Percentiles rank a stretch among this genome's conserved stretches.
These are phyloP conservation scores for Eimeria sp. DNA, from an alignment of 169 alveolate genomes.

Conservation along the genomic window DNA sequence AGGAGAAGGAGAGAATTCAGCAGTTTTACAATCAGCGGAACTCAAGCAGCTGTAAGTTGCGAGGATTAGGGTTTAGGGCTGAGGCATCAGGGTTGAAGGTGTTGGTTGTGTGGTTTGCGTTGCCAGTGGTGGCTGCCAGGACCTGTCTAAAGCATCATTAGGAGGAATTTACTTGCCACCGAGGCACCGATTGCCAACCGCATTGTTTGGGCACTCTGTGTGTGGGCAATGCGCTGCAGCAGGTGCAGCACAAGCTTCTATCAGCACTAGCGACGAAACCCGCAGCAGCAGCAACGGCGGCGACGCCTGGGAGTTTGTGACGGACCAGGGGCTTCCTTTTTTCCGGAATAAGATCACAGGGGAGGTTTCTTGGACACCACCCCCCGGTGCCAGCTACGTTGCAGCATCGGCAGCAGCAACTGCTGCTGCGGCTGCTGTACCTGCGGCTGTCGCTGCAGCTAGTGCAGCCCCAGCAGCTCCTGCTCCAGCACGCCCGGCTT, in stretches of 20 bases:
- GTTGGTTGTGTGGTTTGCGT: not conserved
- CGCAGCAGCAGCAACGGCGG: slow-evolving; percentile 64
- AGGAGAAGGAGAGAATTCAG: slow-evolving; percentile 27
- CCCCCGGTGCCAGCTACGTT: slow-evolving; percentile 51
- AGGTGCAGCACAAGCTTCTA: not conserved
- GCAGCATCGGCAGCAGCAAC: slow-evolving; percentile 62
- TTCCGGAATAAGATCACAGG: slow-evolving; percentile 40
- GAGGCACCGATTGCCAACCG: not conserved
- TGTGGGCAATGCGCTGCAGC: slow-evolving; percentile 1
- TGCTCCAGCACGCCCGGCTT: slow-evolving; percentile 38
- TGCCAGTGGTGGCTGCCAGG: not conserved
- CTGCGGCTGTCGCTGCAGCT: slow-evolving; percentile 54
- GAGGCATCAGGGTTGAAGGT: too few relatives aligned
- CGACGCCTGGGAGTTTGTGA: slow-evolving; percentile 43
- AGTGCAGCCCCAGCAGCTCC: not conserved
- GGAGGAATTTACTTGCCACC: not conserved
- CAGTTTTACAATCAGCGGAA: slow-evolving; percentile 18
- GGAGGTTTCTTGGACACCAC: slow-evolving; percentile 73
- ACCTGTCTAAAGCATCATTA: not conserved
- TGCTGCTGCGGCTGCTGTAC: slow-evolving; percentile 61
- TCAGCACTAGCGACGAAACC: not conserved
- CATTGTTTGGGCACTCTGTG: not conserved
- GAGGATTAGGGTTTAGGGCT: not conserved
- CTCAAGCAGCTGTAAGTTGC: not conserved
- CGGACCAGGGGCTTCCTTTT: slow-evolving; percentile 79